Base-by-base conservation (phyloP, 257 asterid species). In the Scutellaria baicalensis region DNA sequence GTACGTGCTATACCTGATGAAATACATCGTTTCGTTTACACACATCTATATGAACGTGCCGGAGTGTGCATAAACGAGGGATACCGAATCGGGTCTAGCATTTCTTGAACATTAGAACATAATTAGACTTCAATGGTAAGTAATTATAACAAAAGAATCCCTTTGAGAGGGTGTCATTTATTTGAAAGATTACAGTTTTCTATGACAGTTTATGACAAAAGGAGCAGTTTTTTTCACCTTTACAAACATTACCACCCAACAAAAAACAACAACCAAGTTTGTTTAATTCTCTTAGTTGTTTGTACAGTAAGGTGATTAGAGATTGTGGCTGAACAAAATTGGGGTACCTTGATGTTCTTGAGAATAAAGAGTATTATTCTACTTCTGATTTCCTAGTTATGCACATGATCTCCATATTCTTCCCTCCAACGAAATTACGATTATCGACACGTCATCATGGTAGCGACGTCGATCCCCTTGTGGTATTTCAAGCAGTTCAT, bases 351-450 rank as follows among this genome's bases (percentile, higher is more conserved):
- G 49, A 35, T 50, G 4, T 64, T 66, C 66, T 65, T 62, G 39
- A 48, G 31, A 74, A 76, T 54, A 49, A 59, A 42, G 48, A 57
- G 54, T 27, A 59, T 61, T 77, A 60, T 73, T 74, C 71, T 52
- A 60, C 71, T 73, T 64, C 16, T 14, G 54, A 58, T 68, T 60
- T 43, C 56, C 83, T 67, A 71, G 49, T 73, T 84, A 93, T 82
- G 90, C 95, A 84, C 89, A 85, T 38, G 97, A 91, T 83, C 90
- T 85, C 99, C 97, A 93, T 77, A 93, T 93, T 71, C 99, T 87
- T 43, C 99, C 99, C 75, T 93, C 97, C 90, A 93, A 80, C 9
- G 99, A 93, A 49, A 93, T 91, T 51, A 93, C 99, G 27, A 93
- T 93, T n/a, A 93, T 86, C 16, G 99, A 91, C 44, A 93, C 97